Evolutionary conservation across 2,329 filamentous ascomycete species (phyloP), one percentile per base, ranked within the genome.

Genomic region (Emericellopsis atlantica): DNA sequence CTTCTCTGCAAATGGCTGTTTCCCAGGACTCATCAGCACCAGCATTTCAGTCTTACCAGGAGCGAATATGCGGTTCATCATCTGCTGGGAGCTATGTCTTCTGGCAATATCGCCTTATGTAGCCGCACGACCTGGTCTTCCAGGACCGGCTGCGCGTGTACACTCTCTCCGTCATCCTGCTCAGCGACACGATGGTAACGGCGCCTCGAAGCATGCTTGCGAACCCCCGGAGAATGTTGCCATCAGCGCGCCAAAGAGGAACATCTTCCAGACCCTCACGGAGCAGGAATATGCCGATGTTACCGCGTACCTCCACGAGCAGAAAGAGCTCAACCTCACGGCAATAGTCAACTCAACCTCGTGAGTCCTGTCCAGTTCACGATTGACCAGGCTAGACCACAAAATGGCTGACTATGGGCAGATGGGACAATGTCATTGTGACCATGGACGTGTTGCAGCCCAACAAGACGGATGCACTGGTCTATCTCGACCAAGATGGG

Each of bases 381-480:
- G 38, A 52, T 50, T 47, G 3, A 10, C 1, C 21, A 21, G 2
- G 2, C 2, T n/a, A 14, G 15, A 2, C 0, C 1, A 5, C 21
- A 2, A 3, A 8, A 5, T 6, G 3, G n/a, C 22, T 31, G 41
- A 32, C 34, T 42, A 37, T 6, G 5, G 7, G 2, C 8, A 37
- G 34, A 14, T 35, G 5, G 0, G 4, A 45, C 32, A 56, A 52
- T 9, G 39, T 57, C 4, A 46, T 57, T 3, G 49, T 58, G 1
- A 36, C 32, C 11, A 38, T 39, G 36, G 66, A 70, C 48, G 45
- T 62, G 1, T 52, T 70, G 39, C 47, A 51, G 18, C 68, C 68
- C 1, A 72, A 72, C 52, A 73, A 73, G 54, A 67, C 66, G 0
- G 67, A 68, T 43, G 64, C 59, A 0, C 41, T 69, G 37, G 43